Evolutionary conservation across 2,329 filamentous ascomycete species (phyloP), one percentile per base, ranked within the genome.

Genomic region (Dactylellina leptospora): DNA sequence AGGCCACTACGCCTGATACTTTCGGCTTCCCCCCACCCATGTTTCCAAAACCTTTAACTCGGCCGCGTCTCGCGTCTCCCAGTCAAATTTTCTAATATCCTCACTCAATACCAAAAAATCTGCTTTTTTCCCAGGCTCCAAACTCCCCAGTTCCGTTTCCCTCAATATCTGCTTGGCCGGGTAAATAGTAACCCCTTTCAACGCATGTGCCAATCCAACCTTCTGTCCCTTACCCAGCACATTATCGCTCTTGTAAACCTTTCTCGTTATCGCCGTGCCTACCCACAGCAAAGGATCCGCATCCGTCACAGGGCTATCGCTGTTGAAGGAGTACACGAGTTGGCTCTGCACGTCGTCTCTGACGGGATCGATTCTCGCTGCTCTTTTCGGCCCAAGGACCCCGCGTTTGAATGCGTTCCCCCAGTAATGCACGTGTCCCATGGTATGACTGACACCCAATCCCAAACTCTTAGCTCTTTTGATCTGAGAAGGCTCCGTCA

Each of bases 241-340:
- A 25, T 53, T 59, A 20, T 28, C 54, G 13, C 44, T 72, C 1
- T 38, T 45, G 23, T 59, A 72, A 10, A 72, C 47, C 22, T 56
- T 55, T 42, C 68, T 58, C 4, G 59, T 64, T 22, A 72, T 72
- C n/a, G 68, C 68, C 0, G 68, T 72, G 13, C 51, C 22, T 23
- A 72, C 68, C 68, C 68, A 72, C 10, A 72, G 23, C 36, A 72
- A 22, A 10, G 68, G 68, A 23, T 72, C 38, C 2, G 48, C 58
- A 16, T 72, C 68, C 4, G 68, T 72, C 1, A 72, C 68, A 5
- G 68, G 68, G 10, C 68, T 72, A 33, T 72, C 68, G 53, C 68
- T 72, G 28, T 72, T 58, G 30, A 72, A 72, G 1, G 68, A 72
- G 36, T 72, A 72, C 1, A 54, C 27, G 22, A 58, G 38, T 4